A percentile compares a stretch with the other conserved stretches of the same genome.
Conservation (phyloP, 768 basidiomycete genomes). For the Boletus pseudo-olivaceus region DNA sequence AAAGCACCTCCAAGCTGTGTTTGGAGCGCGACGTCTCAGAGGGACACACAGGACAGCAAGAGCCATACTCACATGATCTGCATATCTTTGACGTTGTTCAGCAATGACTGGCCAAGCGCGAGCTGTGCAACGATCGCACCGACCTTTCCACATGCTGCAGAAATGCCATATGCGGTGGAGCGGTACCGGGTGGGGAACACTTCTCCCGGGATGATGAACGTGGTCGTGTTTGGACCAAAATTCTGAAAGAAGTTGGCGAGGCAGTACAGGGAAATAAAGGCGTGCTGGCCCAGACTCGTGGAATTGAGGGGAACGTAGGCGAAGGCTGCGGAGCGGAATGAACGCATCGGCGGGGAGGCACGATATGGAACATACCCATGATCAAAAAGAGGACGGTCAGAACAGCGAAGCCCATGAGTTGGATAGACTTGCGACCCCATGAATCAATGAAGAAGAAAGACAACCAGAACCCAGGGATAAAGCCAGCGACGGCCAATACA, state of each 20-base stretch:
- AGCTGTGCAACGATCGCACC: constrained; percentile 81
- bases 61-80: constrained; percentile 57
- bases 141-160: constrained; percentile 67
- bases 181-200: constrained; percentile 76
- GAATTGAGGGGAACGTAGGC: constrained; percentile 56
- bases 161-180: constrained; percentile 72
- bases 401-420: constrained; percentile 65
- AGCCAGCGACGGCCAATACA: constrained; percentile 17
- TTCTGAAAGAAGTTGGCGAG: constrained; percentile 19
- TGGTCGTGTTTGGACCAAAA: constrained; percentile 45
- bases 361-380: constrained; percentile 50
- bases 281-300: constrained; percentile 48
- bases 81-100: constrained; percentile 51
- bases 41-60: neutral
- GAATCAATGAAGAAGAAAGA: constrained; percentile 65
- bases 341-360: neutral
- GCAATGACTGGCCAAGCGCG: constrained; percentile 61
- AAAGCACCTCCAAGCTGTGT: constrained; percentile 67
- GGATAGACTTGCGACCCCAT: constrained; percentile 72
- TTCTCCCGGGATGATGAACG: constrained; percentile 75
- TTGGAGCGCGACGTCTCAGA: neutral
- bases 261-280: constrained; percentile 37
- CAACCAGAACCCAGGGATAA: constrained; percentile 54
- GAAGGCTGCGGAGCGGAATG: constrained; percentile 44
- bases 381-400: constrained; percentile 64